Percentiles rank a stretch among this genome's conserved stretches.
phyloP scores from a whole-genome alignment of 2,329 filamentous ascomycete genomes.

The Fusarium continuum region DNA sequence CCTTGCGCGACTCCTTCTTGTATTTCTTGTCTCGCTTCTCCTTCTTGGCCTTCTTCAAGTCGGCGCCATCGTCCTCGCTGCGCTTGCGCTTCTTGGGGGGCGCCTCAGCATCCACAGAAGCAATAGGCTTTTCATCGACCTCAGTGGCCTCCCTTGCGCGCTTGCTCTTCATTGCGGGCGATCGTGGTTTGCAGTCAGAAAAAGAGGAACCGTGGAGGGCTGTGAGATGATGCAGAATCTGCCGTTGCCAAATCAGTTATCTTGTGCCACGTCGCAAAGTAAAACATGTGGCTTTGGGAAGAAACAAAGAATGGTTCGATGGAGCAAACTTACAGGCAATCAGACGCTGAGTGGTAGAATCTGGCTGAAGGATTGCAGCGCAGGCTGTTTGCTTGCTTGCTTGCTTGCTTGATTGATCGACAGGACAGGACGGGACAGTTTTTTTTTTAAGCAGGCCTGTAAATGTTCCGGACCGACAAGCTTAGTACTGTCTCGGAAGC shows the following conservation, averaged over 20 bases:
- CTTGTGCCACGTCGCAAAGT: slow-evolving; percentile 10
- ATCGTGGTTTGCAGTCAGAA: background rate
- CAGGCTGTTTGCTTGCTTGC: slow-evolving; percentile 4
- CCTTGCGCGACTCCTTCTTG: slow-evolving; percentile 50
- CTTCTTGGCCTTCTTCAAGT: slow-evolving; percentile 48
- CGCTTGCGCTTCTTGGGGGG: slow-evolving; percentile 52
- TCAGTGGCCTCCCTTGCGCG: slow-evolving; percentile 49
- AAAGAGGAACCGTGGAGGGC: background rate
- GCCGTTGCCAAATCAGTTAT: slow-evolving; percentile 12
- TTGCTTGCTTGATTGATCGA: slow-evolving; percentile 1
- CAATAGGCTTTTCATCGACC: slow-evolving; percentile 42
- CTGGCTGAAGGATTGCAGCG: slow-evolving; percentile 3
- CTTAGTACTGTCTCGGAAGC: slow-evolving; percentile 17
- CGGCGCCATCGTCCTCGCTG: slow-evolving; percentile 41
- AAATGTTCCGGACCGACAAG: slow-evolving; percentile 22
- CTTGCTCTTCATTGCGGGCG: slow-evolving; percentile 50
- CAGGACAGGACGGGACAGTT: slow-evolving; percentile 2
- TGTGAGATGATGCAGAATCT: slow-evolving; percentile 19
- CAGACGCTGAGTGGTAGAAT: background rate
- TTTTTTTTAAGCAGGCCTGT: slow-evolving; percentile 26
- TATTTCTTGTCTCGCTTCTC: slow-evolving; percentile 50
- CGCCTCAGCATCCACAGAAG: slow-evolving; percentile 35
- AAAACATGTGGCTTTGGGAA: slow-evolving; percentile 18
- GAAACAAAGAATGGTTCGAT: slow-evolving; percentile 16
- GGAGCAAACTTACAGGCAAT: slow-evolving; percentile 13